phyloP scores from a whole-genome alignment of 345 rosid species.

The Trapa bicornis region DNA sequence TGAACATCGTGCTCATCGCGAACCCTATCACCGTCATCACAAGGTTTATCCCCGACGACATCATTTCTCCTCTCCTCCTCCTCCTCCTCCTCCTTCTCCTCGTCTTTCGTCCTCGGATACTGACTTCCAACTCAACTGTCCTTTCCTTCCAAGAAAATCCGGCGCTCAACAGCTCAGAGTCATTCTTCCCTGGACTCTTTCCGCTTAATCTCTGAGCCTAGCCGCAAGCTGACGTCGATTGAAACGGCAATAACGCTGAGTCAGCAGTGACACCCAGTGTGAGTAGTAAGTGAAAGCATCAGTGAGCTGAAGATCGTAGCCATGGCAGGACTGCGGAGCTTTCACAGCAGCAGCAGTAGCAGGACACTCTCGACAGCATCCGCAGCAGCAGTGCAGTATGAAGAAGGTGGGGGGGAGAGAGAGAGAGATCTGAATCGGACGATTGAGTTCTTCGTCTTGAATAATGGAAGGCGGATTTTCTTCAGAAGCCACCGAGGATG shows the following conservation, averaged over 20 bases:
- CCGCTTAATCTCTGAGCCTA: not conserved
- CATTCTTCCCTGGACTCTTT: not conserved
- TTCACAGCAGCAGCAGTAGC: not conserved
- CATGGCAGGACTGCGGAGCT: not conserved
- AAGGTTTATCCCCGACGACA: slow-evolving; percentile 48
- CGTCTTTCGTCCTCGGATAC: not conserved
- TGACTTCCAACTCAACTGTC: not conserved
- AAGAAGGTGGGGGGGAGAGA: not conserved
- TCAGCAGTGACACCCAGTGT: not conserved
- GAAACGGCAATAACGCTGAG: not conserved
- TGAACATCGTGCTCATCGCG: slow-evolving; percentile 63
- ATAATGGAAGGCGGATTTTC: not conserved
- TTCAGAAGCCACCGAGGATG: not conserved
- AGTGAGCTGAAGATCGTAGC: not conserved
- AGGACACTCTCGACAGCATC: too few relatives aligned
- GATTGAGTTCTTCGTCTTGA: not conserved
- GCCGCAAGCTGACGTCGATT: not conserved
- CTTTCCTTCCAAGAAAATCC: not conserved
- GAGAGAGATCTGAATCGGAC: not conserved
- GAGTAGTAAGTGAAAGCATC: not conserved
- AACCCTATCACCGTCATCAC: slow-evolving; percentile 84
- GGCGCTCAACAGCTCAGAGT: not conserved
- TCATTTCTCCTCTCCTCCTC: slow-evolving; percentile 20
- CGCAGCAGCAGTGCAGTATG: too few relatives aligned
- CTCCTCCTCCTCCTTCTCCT: not conserved